Conservation (phyloP, 2,329 filamentous ascomycete genomes). For the Rosellinia necatrix region DNA sequence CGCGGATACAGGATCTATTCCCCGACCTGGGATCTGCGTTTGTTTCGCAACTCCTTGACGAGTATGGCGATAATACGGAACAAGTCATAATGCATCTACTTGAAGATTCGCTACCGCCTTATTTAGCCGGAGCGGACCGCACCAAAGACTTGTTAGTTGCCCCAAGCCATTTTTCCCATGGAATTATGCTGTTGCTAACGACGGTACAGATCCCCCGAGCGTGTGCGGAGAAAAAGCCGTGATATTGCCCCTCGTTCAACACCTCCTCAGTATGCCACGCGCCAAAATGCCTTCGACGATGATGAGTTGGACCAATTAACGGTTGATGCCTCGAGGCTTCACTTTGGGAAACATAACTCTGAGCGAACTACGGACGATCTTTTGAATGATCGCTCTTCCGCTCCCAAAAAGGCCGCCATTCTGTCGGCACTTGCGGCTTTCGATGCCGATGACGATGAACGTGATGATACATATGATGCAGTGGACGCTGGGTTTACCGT, state of each 20-base stretch:
- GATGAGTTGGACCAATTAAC: constrained; percentile 78
- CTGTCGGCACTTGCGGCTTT: constrained; percentile 86
- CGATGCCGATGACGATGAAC: constrained; percentile 92
- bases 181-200: constrained; percentile 12
- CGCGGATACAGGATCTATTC: constrained; percentile 92
- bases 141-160: constrained; percentile 63
- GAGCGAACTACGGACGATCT: constrained; percentile 72
- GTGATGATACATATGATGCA: constrained; percentile 94
- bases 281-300: constrained; percentile 78
- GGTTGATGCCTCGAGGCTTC: constrained; percentile 69
- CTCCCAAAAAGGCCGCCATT: constrained; percentile 82
- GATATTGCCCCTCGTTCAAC: constrained; percentile 64
- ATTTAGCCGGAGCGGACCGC: constrained; percentile 68
- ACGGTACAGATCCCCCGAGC: constrained; percentile 36
- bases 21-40: constrained; percentile 85
- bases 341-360: constrained; percentile 74
- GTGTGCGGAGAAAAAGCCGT: constrained; percentile 40
- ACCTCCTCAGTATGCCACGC: constrained; percentile 58
- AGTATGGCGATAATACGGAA: constrained; percentile 78
- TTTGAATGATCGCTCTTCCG: constrained; percentile 65
- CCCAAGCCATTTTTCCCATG: neutral
- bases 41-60: constrained; percentile 76
- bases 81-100: constrained; percentile 81
- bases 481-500: constrained; percentile 90
- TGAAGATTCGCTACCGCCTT: constrained; percentile 72